Conservation (phyloP, 2,329 filamentous ascomycete species). For the Colletotrichum sp. region DNA sequence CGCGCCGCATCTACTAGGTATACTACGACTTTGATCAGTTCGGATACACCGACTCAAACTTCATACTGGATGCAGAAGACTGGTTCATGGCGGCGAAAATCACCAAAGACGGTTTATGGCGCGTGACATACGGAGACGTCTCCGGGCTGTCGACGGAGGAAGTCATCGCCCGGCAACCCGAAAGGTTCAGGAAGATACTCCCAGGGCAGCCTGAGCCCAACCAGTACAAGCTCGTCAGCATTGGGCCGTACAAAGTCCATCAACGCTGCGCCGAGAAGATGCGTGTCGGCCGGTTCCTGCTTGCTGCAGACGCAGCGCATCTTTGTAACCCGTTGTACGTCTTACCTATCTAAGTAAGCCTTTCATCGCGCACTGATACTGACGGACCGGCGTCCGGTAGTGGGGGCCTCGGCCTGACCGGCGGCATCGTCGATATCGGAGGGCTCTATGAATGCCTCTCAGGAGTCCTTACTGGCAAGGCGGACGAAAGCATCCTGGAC, state of each 20-base stretch:
- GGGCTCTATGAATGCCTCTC: conserved; percentile 63
- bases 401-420: conserved; percentile 66
- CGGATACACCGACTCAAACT: conserved; percentile 60
- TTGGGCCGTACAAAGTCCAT: conserved; percentile 66
- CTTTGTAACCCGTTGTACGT: conserved; percentile 50
- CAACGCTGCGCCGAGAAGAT: conserved; percentile 63
- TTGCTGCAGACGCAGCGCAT: conserved; percentile 67
- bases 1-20: not conserved
- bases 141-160: conserved; percentile 57
- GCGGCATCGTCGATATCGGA: conserved; percentile 66
- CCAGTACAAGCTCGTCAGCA: conserved; percentile 60
- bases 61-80: conserved; percentile 64
- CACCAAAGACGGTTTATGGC: conserved; percentile 62
- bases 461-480: conserved; percentile 44
- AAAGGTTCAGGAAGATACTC: conserved; percentile 61
- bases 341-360: not conserved
- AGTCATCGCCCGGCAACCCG: conserved; percentile 55
- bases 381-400: not conserved
- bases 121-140: conserved; percentile 66
- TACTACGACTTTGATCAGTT: conserved; percentile 63
- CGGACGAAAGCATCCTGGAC: conserved; percentile 46
- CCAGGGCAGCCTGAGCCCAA: conserved; percentile 62
- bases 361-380: not conserved
- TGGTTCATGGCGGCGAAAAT: conserved; percentile 66
- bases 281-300: conserved; percentile 58